Evolutionary conservation across 1,139 yeast species (phyloP), one percentile per base, ranked within the genome.

Genomic region (Hansenula lynferdii): DNA sequence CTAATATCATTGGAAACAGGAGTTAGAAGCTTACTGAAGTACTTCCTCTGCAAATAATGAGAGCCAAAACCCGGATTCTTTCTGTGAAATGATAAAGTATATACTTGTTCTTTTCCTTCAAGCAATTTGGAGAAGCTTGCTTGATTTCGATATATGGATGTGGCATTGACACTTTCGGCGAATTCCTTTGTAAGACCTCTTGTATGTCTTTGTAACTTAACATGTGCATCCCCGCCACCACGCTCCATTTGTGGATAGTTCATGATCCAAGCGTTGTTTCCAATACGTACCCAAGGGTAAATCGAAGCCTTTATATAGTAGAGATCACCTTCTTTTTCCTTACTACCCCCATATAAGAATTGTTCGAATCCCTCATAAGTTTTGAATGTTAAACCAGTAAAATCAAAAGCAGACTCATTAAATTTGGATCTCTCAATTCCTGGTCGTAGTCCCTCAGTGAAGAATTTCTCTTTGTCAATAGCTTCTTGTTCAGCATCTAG

Each of bases 281-380:
- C 37, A 2, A 51, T 48, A 14, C 33, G 35, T 3, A 50, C 31
- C 56, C 56, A 51, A 1, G 54, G 45, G n/a, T 38, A 48, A 14
- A 44, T 41, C 6, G 67, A 61, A 8, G 44, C 31, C 19, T 35
- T 22, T 30, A 39, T 4, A 10, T 24, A 21, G 18, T 32, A 19
- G 24, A 28, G 2, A 15, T 34, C 18, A n/a, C 8, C 6, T 32
- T 30, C 8, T 55, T 30, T 15, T 47, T 34, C 21, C 38, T 41
- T 11, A 36, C 30, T 31, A 54, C 61, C 29, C 41, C 37, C 18
- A 10, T 36, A 42, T 25, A 49, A 47, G 40, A 58, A 62, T 4
- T 58, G 50, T 26, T 47, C 45, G 22, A 62, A 51, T 9, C 50
- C 48, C 18, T 57, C 54, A 42, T 50, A 64, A 1, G 64, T 51